phyloP scores from a whole-genome alignment of 2,329 filamentous ascomycete genomes.

The Aspergillus sp. region DNA sequence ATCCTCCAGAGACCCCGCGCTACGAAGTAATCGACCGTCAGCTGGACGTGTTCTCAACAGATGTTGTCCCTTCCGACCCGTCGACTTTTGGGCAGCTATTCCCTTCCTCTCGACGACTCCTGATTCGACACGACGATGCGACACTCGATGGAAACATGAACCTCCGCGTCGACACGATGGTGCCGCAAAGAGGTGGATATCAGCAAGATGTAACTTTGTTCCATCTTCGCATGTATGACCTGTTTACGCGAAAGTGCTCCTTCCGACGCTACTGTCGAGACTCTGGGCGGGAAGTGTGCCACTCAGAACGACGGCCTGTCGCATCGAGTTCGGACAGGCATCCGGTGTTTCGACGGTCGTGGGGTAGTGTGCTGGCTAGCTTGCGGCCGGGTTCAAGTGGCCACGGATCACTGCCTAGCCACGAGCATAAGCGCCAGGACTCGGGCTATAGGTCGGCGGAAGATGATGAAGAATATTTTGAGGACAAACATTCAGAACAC shows the following conservation, averaged over 20 bases:
- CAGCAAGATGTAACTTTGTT: conserved; percentile 76
- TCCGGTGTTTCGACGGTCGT: conserved; percentile 58
- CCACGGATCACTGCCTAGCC: conserved; percentile 41
- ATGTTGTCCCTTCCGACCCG: conserved; percentile 75
- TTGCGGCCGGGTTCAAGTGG: conserved; percentile 59
- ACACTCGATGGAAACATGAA: conserved; percentile 96
- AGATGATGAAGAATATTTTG: conserved; percentile 41
- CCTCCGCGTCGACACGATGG: conserved; percentile 78
- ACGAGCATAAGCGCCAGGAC: conserved; percentile 56
- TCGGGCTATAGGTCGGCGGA: conserved; percentile 58
- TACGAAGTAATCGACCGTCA: conserved; percentile 53
- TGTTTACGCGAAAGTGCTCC: conserved; percentile 83
- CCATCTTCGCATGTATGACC: conserved; percentile 91
- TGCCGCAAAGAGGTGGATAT: conserved; percentile 57
- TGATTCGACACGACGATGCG: conserved; percentile 86
- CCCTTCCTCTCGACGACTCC: conserved; percentile 76
- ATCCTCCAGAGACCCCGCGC: conserved; percentile 51
- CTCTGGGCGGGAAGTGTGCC: conserved; percentile 90
- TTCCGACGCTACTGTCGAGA: conserved; percentile 88
- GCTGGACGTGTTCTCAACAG: conserved; percentile 63
- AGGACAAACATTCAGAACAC: conserved; percentile 17
- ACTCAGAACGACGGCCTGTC: conserved; percentile 66
- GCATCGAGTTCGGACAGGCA: conserved; percentile 55
- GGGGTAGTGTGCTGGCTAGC: conserved; percentile 60
- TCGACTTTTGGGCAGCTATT: conserved; percentile 82